Evolutionary conservation across 345 rosid genomes (phyloP).

Genomic region (Litchi chinensis): DNA sequence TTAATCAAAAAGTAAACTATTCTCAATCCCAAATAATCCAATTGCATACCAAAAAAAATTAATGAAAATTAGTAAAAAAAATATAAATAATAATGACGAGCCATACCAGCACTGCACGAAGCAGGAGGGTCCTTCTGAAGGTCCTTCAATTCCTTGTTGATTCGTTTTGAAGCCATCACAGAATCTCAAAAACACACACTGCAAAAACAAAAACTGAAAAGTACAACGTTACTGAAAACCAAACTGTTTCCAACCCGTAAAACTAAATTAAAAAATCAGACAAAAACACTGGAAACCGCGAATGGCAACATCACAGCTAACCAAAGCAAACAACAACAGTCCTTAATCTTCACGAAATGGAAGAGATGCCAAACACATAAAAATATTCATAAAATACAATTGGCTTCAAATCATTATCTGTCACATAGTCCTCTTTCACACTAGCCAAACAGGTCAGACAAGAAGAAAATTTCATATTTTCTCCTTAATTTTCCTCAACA

Average conservation of each 20-base stretch:
- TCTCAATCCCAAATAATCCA: neutral
- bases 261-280: neutral
- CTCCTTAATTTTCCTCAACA: neutral
- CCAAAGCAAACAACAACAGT: neutral
- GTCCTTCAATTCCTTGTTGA: conserved; percentile 75
- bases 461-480: too few species aligned
- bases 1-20: neutral
- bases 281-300: neutral
- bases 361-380: neutral
- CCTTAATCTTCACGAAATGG: neutral
- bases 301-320: neutral
- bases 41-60: neutral
- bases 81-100: neutral
- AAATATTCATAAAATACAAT: neutral
- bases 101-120: conserved; percentile 74
- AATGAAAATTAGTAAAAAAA: neutral
- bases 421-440: neutral
- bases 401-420: neutral
- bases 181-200: conserved; percentile 24
- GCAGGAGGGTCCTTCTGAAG: conserved; percentile 77
- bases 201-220: conserved; percentile 9
- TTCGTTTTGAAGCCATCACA: conserved; percentile 64
- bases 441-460: neutral
- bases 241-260: neutral
- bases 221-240: neutral